A percentile compares a stretch with the other conserved stretches of the same genome.
phyloP scores from a whole-genome alignment of 257 asterid genomes.

The Nicotiana undulata region DNA sequence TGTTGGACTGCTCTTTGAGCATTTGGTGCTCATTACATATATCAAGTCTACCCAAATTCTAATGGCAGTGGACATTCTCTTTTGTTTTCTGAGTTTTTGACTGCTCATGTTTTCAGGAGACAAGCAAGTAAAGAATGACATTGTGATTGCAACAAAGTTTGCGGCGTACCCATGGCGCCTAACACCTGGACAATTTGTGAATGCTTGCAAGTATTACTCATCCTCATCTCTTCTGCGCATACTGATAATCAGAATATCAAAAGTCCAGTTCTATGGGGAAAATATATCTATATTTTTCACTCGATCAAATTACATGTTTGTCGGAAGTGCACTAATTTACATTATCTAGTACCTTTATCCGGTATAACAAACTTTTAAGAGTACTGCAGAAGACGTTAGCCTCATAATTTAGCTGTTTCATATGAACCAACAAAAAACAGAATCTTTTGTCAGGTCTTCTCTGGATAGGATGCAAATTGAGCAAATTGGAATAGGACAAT shows the following conservation, averaged over 20 bases:
- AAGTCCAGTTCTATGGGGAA: not conserved
- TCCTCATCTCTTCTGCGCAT: constrained; percentile 9
- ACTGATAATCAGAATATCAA: not conserved
- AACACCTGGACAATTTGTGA: constrained; percentile 77
- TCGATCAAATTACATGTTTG: not conserved
- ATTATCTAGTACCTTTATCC: not conserved
- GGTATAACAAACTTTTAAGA: not conserved
- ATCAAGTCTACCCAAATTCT: not conserved
- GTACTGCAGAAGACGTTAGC: not conserved
- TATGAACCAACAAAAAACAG: not conserved
- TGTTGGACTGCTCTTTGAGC: not conserved
- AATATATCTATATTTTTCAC: not conserved
- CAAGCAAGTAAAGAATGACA: constrained; percentile 36
- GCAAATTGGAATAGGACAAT: constrained; percentile 87
- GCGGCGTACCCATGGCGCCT: constrained; percentile 99
- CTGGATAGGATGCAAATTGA: constrained; percentile 66
- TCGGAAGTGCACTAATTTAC: not conserved
- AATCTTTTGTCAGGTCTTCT: constrained; percentile 51
- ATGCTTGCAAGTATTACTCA: constrained; percentile 71
- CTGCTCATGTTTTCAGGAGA: constrained; percentile 35
- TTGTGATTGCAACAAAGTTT: constrained; percentile 81
- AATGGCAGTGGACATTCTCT: not conserved
- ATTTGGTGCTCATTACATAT: not conserved
- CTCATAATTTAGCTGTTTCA: not conserved
- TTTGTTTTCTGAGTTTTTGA: not conserved